Evolutionary conservation across 2,329 filamentous ascomycete species (phyloP), one percentile per base, ranked within the genome.

Genomic region (Penicillium crustosum): DNA sequence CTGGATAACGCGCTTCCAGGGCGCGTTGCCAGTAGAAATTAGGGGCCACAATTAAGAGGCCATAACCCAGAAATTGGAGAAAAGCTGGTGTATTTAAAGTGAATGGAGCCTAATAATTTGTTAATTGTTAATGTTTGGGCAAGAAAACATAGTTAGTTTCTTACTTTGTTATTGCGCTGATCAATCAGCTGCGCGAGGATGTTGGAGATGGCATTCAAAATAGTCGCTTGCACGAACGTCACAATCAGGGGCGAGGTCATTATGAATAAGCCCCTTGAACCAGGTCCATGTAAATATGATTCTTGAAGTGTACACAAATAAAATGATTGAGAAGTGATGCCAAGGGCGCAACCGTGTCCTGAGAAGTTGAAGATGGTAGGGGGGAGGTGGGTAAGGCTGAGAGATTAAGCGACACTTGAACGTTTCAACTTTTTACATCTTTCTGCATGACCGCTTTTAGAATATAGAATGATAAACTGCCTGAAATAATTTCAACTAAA

Each of bases 11-110:
- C 6, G 82, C 78, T 75, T 96, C 92, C 52, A 96, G 82, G 70
- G 83, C 90, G 41, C 85, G 82, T 80, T 96, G 92, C 92, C 91
- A 96, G 67, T 90, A 71, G 70, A 91, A 90, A 76, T 97, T 97
- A 44, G 89, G 89, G 3, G 92, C 91, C 41, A 87, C 89, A 73
- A 83, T 88, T 58, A 96, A 70, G 35, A 90, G 70, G 63, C 87
- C 84, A 78, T 88, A 96, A 53, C 91, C 69, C 51, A 90, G 77
- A 75, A 95, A 96, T 71, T 92, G 89, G 65, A 92, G 77, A 43
- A 96, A 81, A 4, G 89, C 85, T 6, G 83, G 76, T 75, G 82
- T 82, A 74, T 92, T 84, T 66, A 95, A 78, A 25, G 78, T 73
- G 52, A 90, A 82, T 12, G 84, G 75, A 52, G 75, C 78, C 87